Percentiles rank a stretch among this genome's conserved stretches.
Conservation (phyloP, 106 monocot genomes). For the Iris macrosiphon region DNA sequence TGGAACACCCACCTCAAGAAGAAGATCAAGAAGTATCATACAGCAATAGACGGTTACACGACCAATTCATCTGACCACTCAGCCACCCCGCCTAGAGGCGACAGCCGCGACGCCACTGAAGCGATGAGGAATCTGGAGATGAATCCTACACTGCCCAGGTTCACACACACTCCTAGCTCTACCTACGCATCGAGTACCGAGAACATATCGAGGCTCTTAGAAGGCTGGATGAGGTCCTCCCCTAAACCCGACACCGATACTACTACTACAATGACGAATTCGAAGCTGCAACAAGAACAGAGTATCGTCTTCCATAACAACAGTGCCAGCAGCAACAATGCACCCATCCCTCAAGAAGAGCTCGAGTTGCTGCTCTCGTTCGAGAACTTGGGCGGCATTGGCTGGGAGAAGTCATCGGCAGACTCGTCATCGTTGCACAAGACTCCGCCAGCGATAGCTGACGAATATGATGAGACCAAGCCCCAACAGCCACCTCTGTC, state of each 20-base stretch:
- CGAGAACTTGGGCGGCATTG: slow-evolving; percentile 12
- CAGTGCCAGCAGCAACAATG: slow-evolving; percentile 9
- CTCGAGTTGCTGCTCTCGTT: slow-evolving; percentile 12
- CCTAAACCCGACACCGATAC: neutral
- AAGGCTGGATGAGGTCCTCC: slow-evolving; percentile 40
- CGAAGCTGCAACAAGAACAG: neutral
- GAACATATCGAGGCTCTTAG: slow-evolving; percentile 48
- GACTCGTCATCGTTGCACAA: neutral
- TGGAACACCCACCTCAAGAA: slow-evolving; percentile 68
- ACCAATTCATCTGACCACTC: neutral
- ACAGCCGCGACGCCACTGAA: neutral
- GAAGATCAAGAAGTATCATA: slow-evolving; percentile 26
- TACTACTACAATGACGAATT: neutral
- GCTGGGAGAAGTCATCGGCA: slow-evolving; percentile 11
- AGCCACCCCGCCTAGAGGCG: neutral
- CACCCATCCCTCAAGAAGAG: neutral
- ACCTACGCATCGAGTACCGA: slow-evolving; percentile 37
- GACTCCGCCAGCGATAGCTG: neutral
- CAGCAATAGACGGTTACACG: neutral
- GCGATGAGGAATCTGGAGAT: neutral
- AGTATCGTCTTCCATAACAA: neutral
- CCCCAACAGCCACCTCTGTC: slow-evolving; percentile 17
- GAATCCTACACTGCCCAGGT: neutral
- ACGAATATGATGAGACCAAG: slow-evolving; percentile 11
- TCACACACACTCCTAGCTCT: neutral